Base-by-base conservation (phyloP, 768 basidiomycete genomes). In the Phlebiopsis gigantea region DNA sequence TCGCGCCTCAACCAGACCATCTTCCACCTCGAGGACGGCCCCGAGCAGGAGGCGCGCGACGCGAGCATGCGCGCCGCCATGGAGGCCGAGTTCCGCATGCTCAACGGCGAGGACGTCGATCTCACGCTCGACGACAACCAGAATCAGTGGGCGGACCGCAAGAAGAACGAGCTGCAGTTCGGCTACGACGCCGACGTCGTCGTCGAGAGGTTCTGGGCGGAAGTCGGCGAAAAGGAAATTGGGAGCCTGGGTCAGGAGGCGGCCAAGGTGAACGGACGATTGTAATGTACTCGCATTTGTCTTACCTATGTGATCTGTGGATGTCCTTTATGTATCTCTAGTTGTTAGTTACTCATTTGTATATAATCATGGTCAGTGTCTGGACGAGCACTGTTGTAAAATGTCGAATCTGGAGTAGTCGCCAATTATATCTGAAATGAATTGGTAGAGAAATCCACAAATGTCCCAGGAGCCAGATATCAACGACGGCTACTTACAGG, bases 61-160 rank as follows among this genome's bases (percentile, higher is more conserved):
- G 65, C 61, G 4, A 69, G 72, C 17, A 84, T 85, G 81, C 71
- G 70, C 10, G 56, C 51, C 1, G 81, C 79, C 24, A 83, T 78
- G 77, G 73, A 69, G 30, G 63, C 61, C 0, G 76, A 75, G 53
- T 58, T 75, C 54, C 62, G 57, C 62, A 65, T 57, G 65, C 46
- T 21, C 53, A 48, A 5, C 63, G 65, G 42, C 26, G 59, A 59
- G 61, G 30, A 46, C 4, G 41, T 60, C 48, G 57, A 53, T 29
- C 46, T 51, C 60, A 57, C 42, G 49, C 34, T 46, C 54, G 62
- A 67, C 41, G 72, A 70, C 2, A 81, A 77, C 60, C 70, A 73
- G 55, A 84, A 84, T 59, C 74, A 80, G 58, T 84, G 83, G 83
- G 80, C 81, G 5, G 82, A 85, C 64, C 74, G 72, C 62, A 68